Base-by-base conservation (phyloP, 1,284 basidiomycete species). In the Apiotrichum gracile region DNA sequence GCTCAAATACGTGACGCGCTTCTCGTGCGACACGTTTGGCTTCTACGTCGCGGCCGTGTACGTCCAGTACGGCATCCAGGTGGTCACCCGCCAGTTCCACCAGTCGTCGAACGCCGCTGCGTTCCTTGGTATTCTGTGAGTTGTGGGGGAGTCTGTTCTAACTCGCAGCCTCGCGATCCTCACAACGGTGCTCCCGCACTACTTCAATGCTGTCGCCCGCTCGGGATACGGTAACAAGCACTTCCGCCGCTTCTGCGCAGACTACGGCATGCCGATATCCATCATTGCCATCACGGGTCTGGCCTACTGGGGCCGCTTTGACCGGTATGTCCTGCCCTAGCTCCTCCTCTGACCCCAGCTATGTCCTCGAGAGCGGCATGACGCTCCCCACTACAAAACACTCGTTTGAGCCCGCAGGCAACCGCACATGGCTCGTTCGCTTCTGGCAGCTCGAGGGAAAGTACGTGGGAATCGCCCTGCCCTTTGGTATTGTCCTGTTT, bases 21-120 rank as follows among this genome's bases (percentile, higher is more conserved):
- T 97, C 77, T 88, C 91, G 2, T 92, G 89, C 66, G 89, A 96
- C 62, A 96, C 91, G 0, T 94, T 94, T 67, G 91, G n/a, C 14
- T 43, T 34, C 21, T 91, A 91, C 68, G 88, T 92, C 5, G 74
- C 70, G 1, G 73, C 70, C 43, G 76, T 91, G 1, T 93, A 92
- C 65, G 81, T 91, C 0, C 69, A 91, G 73, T 91, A 91, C 58
- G 88, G 89, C 19, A 82, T 90, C 12, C 88, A 91, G 75, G 83
- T 91, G 24, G 76, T 88, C 55, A 87, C 85, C 0, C 81, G 87
- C 39, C 86, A 90, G 66, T 83, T 91, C 69, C 57, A 69, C 46
- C 73, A 79, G 47, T 67, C 78, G 6, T 66, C 73, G 17, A 68
- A 74, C 2, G 76, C 84, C 7, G 82, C 84, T 19, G 80, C 83